Evolutionary conservation across 2,329 filamentous ascomycete genomes (phyloP).

Genomic region (Talaromyces sp.): DNA sequence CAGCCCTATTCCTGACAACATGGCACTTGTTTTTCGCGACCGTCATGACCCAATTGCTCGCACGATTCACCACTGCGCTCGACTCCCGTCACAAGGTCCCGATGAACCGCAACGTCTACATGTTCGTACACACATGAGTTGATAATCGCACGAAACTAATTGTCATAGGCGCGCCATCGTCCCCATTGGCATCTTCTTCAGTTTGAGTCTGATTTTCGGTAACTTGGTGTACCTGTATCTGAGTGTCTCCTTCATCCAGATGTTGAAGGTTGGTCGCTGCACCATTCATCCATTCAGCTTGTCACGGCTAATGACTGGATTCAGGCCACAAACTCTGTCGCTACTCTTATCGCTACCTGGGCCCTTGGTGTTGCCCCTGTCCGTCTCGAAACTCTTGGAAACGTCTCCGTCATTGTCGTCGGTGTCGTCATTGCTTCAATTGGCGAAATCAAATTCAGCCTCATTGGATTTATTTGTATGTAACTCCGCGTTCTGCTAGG

Average conservation of each 20-base stretch:
- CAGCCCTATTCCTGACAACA: conserved; percentile 70
- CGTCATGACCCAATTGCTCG: conserved; percentile 88
- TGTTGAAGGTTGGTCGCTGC: conserved; percentile 59
- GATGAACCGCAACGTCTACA: conserved; percentile 91
- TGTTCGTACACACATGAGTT: conserved; percentile 35
- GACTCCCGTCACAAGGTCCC: conserved; percentile 94
- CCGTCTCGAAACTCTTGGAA: conserved; percentile 81
- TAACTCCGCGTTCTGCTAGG: too few relatives aligned
- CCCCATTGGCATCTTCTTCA: conserved; percentile 94
- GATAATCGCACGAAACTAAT: background rate
- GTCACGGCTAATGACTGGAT: background rate
- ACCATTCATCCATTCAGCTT: conserved; percentile 49
- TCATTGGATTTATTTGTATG: conserved; percentile 57
- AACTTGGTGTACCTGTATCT: conserved; percentile 95
- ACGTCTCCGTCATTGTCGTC: conserved; percentile 89
- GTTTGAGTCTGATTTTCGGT: conserved; percentile 89
- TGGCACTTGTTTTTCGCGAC: conserved; percentile 94
- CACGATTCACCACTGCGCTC: conserved; percentile 81
- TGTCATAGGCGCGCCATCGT: conserved; percentile 69
- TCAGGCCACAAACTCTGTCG: conserved; percentile 88
- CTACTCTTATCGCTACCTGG: conserved; percentile 87
- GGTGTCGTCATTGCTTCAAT: conserved; percentile 92
- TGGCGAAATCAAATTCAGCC: conserved; percentile 86
- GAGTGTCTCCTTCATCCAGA: conserved; percentile 95
- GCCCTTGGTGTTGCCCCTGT: conserved; percentile 76